These are phyloP conservation scores for Calonectria crousiana DNA, from an alignment of 2,329 filamentous ascomycete species.

Conservation along the genomic window DNA sequence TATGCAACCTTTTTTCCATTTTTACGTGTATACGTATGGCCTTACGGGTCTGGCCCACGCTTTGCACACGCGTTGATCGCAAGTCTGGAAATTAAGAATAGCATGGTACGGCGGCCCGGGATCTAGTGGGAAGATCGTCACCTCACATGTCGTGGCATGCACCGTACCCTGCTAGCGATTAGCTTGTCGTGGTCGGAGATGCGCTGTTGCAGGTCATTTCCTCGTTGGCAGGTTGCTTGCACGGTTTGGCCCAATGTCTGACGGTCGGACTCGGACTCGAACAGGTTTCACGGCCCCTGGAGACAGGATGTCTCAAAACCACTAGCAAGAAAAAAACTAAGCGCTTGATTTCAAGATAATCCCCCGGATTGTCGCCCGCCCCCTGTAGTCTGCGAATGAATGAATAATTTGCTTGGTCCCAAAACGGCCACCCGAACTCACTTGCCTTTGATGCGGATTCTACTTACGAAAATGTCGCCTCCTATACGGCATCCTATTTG, in stretches of 20 bases:
- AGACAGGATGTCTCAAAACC: neutral
- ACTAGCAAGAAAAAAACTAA: neutral
- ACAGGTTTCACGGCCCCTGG: conserved; percentile 5
- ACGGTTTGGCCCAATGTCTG: neutral
- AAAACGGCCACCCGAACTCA: neutral
- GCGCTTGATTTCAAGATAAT: neutral
- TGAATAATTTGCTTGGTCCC: neutral
- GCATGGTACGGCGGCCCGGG: conserved; percentile 7
- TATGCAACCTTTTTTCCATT: neutral
- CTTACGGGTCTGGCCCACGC: conserved; percentile 1
- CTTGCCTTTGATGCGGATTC: neutral
- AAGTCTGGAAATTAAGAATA: conserved; percentile 8
- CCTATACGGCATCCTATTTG: neutral
- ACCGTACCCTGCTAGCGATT: conserved; percentile 3
- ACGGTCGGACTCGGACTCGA: neutral
- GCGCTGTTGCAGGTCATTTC: neutral
- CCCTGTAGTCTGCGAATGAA: neutral
- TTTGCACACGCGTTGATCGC: neutral
- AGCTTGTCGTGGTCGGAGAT: neutral
- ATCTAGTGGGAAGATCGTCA: conserved; percentile 13
- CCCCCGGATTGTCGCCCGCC: neutral
- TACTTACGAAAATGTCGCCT: neutral
- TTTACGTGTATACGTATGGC: conserved; percentile 13
- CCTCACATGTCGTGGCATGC: neutral
- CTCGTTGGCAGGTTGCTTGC: neutral